Base-by-base conservation (phyloP, 495 filamentous ascomycete genomes). In the Polyplosphaeria fusca region DNA sequence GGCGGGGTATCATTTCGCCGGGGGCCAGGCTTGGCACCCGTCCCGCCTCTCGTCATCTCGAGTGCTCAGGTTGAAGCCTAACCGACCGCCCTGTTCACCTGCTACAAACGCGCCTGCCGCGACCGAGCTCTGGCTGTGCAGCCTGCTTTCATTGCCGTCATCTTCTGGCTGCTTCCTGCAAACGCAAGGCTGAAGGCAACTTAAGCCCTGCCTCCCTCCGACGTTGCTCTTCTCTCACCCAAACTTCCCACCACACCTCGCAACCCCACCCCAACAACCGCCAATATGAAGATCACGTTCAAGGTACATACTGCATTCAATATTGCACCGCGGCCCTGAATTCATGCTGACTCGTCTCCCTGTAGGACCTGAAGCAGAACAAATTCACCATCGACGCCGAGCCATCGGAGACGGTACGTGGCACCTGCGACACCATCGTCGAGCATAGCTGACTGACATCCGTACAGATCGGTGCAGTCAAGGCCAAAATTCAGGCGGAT, bases 371-470 rank as follows among this genome's bases (percentile, higher is more conserved):
- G 67, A 96, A 96, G 78, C 92, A 97, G 70, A 88, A 96, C 68
- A 96, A 96, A 79, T 98, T 98, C 72, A 79, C 83, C 55, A 85
- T 98, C 75, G 92, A 97, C 63, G 88, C 86, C 55, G 93, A 97
- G 71, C 89, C 91, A 49, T 86, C 87, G 54, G 91, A 95, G 69
- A 88, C 87, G 66, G 91, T 96, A 87, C 63, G 87, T 73, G 63
- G 61, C 24, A 13, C 51, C 37, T 45, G 22, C 22, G 39, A n/a
- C n/a, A 23, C 37, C 44, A 30, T 32, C 27, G 16, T 27, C 45
- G 54, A 25, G 32, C 28, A 38, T 16, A 22, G 22, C 22, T 39
- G 30, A 46, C 47, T 53, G 20, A 42, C 27, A 23, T 3, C 37
- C 23, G 26, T 20, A 19, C 18, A 96, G 91, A 86, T 98, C 64